Evolutionary conservation across 768 basidiomycete genomes (phyloP).

Genomic region (Clavaria fumosa): DNA sequence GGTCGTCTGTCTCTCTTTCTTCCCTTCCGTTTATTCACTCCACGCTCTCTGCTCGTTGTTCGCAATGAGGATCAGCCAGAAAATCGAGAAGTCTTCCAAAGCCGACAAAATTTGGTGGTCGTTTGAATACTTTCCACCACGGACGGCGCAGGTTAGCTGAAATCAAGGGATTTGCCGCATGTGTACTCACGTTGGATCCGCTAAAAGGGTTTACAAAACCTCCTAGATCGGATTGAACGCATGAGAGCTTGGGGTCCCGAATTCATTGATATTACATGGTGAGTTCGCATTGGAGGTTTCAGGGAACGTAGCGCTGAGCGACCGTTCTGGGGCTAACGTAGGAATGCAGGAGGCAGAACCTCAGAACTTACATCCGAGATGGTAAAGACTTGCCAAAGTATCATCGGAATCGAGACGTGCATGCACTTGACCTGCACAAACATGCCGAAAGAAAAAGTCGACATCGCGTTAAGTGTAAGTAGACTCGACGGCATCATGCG

Average conservation of each 20-base stretch:
- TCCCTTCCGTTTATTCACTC: not conserved
- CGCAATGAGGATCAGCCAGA: conserved; percentile 89
- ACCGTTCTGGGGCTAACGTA: conserved; percentile 23
- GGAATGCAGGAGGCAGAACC: conserved; percentile 94
- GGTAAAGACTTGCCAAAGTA: conserved; percentile 84
- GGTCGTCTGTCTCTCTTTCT: not conserved
- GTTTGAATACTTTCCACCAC: conserved; percentile 95
- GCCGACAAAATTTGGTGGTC: conserved; percentile 94
- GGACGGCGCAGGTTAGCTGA: conserved; percentile 69
- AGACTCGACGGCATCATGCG: not conserved
- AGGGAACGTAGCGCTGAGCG: conserved; percentile 1
- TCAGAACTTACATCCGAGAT: conserved; percentile 89
- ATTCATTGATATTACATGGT: conserved; percentile 98
- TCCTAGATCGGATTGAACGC: conserved; percentile 95
- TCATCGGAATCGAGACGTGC: conserved; percentile 92
- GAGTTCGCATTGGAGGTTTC: conserved; percentile 8
- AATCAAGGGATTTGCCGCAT: not conserved
- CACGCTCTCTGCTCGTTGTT: not conserved
- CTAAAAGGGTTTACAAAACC: conserved; percentile 76
- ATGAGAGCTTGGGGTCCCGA: conserved; percentile 93
- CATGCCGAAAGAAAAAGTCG: conserved; percentile 94
- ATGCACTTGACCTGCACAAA: conserved; percentile 99
- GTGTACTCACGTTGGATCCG: not conserved
- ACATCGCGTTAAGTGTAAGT: conserved; percentile 74
- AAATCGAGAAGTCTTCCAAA: conserved; percentile 72